Percentiles rank a stretch among this genome's conserved stretches.
phyloP scores from a whole-genome alignment of 495 filamentous ascomycete genomes.

The Glonium stellatum region DNA sequence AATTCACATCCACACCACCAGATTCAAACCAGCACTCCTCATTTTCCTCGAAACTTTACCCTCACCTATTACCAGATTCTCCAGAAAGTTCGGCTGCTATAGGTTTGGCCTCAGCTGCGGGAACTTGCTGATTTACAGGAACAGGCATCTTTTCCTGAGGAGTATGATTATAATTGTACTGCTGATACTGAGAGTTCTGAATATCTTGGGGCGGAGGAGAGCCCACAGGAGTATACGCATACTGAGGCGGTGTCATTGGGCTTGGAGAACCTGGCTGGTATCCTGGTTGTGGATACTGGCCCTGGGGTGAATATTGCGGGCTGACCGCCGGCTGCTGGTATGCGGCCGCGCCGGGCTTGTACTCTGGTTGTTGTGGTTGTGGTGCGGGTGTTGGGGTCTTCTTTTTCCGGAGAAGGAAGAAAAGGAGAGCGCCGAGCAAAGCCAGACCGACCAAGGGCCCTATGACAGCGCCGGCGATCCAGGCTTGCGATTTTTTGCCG shows the following conservation, averaged over 20 bases:
- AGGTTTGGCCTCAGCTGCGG: neutral
- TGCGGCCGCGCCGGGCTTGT: conserved; percentile 7
- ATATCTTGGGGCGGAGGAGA: neutral
- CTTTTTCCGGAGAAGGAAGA: conserved; percentile 20
- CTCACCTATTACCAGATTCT: neutral
- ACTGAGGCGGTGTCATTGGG: conserved; percentile 10
- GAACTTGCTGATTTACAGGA: neutral
- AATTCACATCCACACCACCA: too few relatives aligned
- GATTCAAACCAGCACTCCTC: too few relatives aligned
- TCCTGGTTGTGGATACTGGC: conserved; percentile 12
- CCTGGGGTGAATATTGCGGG: conserved; percentile 5
- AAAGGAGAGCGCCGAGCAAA: conserved; percentile 16
- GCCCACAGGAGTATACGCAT: conserved; percentile 7
- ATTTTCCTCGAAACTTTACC: too few relatives aligned
- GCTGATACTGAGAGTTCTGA: neutral
- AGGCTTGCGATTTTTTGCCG: conserved; percentile 14
- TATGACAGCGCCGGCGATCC: conserved; percentile 21
- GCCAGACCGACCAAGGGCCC: conserved; percentile 15
- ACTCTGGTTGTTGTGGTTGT: conserved; percentile 6
- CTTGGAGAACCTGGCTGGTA: neutral
- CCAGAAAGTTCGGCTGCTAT: neutral
- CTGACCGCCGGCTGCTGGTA: conserved; percentile 1
- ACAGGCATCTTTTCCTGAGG: neutral
- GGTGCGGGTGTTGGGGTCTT: neutral
- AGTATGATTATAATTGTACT: neutral